These are phyloP conservation scores for Malus orientalis DNA, from an alignment of 306 rosid species.

Conservation along the genomic window DNA sequence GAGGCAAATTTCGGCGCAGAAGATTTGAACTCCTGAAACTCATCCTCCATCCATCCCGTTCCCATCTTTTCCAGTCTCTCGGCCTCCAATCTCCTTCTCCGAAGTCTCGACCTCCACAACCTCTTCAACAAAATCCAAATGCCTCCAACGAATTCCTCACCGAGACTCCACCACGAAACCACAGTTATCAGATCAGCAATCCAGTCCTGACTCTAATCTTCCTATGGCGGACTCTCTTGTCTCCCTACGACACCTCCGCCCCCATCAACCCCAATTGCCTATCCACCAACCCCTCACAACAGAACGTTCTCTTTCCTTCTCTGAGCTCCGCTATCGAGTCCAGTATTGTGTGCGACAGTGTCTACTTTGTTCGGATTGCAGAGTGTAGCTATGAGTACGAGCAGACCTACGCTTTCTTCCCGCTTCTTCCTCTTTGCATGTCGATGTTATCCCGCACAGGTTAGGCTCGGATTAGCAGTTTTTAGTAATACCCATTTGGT, in stretches of 20 bases:
- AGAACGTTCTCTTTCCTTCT: conserved; percentile 21
- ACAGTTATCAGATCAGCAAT: conserved; percentile 49
- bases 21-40: background rate
- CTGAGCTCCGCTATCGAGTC: conserved; percentile 47
- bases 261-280: conserved; percentile 52
- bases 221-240: conserved; percentile 42
- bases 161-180: conserved; percentile 10
- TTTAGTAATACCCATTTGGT: background rate
- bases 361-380: conserved; percentile 56
- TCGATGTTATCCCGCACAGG: conserved; percentile 47
- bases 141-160: conserved; percentile 5
- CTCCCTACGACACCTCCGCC: conserved; percentile 90
- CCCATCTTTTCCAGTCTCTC: background rate
- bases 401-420: conserved; percentile 79
- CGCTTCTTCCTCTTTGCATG: conserved; percentile 62
- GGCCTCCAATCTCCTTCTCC: background rate
- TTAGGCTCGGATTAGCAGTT: background rate
- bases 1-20: no score
- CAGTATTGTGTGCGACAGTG: conserved; percentile 86
- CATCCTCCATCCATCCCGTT: background rate
- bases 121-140: background rate
- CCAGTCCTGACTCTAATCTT: conserved; percentile 35
- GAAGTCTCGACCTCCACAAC: background rate
- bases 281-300: background rate
- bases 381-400: conserved; percentile 93